A percentile compares a stretch with the other conserved stretches of the same genome.
Conservation (phyloP, 2,329 filamentous ascomycete genomes). For the Colletotrichum zoysiae region DNA sequence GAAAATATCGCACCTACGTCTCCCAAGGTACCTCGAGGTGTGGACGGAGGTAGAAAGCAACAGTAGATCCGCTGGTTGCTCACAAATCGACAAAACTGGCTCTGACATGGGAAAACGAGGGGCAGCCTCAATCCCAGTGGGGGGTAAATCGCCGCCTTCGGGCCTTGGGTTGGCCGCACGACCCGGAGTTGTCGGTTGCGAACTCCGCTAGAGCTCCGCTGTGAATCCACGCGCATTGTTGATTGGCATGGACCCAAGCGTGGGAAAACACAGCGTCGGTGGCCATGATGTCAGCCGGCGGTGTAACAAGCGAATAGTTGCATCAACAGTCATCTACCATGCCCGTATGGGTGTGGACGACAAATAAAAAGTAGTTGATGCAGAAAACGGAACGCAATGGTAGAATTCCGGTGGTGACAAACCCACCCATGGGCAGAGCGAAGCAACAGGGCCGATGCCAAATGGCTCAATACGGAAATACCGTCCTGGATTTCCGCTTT, state of each 20-base stretch:
- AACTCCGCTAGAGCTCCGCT: conserved; percentile 40
- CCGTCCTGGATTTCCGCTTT: conserved; percentile 33
- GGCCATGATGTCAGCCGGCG: conserved; percentile 34
- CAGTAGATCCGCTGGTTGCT: conserved; percentile 33
- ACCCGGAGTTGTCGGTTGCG: conserved; percentile 37
- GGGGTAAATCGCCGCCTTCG: conserved; percentile 34
- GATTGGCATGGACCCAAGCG: conserved; percentile 34
- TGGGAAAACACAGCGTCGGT: conserved; percentile 15
- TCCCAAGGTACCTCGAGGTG: conserved; percentile 37
- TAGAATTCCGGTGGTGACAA: background rate
- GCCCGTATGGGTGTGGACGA: conserved; percentile 24
- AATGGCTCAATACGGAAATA: conserved; percentile 36
- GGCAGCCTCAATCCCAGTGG: conserved; percentile 28
- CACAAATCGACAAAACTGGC: conserved; percentile 37
- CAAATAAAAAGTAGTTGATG: conserved; percentile 34
- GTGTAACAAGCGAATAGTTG: conserved; percentile 17
- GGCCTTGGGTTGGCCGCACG: conserved; percentile 37
- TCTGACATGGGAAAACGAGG: conserved; percentile 30
- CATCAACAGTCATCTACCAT: conserved; percentile 32
- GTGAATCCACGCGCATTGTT: conserved; percentile 38
- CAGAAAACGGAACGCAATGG: conserved; percentile 21
- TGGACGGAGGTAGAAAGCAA: conserved; percentile 22
- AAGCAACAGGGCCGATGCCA: conserved; percentile 2
- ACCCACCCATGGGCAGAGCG: background rate
- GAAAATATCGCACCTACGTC: conserved; percentile 42